phyloP scores from a whole-genome alignment of 441 rosid genomes.

The Croton setiger region DNA sequence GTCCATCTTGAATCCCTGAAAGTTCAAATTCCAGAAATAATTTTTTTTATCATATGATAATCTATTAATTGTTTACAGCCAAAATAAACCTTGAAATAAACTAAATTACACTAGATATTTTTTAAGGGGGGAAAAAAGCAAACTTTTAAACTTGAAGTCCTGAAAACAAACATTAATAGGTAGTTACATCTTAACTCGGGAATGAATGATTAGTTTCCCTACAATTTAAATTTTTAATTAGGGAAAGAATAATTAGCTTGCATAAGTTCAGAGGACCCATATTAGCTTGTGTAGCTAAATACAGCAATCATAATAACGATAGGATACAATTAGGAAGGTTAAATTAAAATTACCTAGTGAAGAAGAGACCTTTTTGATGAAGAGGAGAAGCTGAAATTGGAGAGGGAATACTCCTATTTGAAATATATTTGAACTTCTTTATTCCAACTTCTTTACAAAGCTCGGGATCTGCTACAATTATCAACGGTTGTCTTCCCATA shows the following conservation, averaged over 20 bases:
- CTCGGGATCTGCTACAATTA: slow-evolving; percentile 80
- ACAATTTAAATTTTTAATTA: too few species aligned
- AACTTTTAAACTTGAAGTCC: too few species aligned
- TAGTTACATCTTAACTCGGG: neutral
- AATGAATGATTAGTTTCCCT: neutral
- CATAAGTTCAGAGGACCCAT: neutral
- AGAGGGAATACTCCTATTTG: slow-evolving; percentile 95
- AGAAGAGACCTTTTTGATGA: slow-evolving; percentile 94
- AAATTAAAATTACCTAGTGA: slow-evolving; percentile 55
- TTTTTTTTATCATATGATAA: neutral
- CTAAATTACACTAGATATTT: too few species aligned
- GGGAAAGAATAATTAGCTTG: neutral
- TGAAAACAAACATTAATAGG: too few species aligned
- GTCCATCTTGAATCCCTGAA: slow-evolving; percentile 86
- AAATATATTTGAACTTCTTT: slow-evolving; percentile 76
- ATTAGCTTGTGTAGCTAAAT: neutral
- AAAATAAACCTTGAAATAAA: neutral
- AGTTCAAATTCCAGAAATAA: slow-evolving; percentile 11
- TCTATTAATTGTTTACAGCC: neutral
- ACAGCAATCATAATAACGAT: neutral
- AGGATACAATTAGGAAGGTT: neutral
- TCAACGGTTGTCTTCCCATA: slow-evolving; percentile 93
- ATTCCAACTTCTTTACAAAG: slow-evolving; percentile 90
- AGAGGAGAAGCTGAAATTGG: slow-evolving; percentile 93
- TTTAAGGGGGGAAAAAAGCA: too few species aligned